Evolutionary conservation across 2,329 filamentous ascomycete species (phyloP), one percentile per base, ranked within the genome.

Genomic region (Aspergillus fijiensis): DNA sequence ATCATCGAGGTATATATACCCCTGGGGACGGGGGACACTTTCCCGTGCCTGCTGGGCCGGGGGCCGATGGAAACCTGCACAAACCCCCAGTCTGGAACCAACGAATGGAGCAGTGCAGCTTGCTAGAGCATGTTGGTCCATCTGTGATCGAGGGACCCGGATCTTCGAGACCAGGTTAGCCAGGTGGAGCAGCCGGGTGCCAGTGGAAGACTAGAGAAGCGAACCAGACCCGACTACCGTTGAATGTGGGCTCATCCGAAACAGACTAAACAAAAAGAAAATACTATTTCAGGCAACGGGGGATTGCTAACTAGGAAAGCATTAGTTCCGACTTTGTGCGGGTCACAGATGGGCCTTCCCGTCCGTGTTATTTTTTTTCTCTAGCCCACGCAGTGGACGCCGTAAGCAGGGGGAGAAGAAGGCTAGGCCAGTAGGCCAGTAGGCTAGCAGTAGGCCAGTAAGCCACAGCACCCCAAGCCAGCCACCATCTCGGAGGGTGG

Each of bases 1-100:
- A 64, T 66, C 63, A 47, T 50, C 48, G 48, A 63, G 66, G 61
- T 70, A 72, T 74, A 74, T 74, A 74, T 72, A 74, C 68, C 72
- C 71, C 72, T 72, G 67, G 67, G 61, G 16, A 45, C 39, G 39
- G 25, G 48, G 52, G 49, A 57, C 61, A 59, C 61, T 19, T 57
- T 52, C 53, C 55, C 57, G 49, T 55, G 56, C 57, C 58, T 51
- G 57, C 61, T 58, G 48, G 33, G 48, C 51, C 42, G 52, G 39
- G 52, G 58, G 27, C 27, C 55, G 54, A 63, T 60, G 60, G 57
- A 63, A 51, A 60, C 59, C 50, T 53, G 23, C 42, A 57, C 16
- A 42, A 23, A 60, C 53, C 60, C 57, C 61, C 57, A 60, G 53
- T 57, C 63, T 57, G 62, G 54, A 48, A 60, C 60, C 57, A 60